A percentile compares a stretch with the other conserved stretches of the same genome.
phyloP scores from a whole-genome alignment of 805 yeast genomes.

The Candida manassasensis region DNA sequence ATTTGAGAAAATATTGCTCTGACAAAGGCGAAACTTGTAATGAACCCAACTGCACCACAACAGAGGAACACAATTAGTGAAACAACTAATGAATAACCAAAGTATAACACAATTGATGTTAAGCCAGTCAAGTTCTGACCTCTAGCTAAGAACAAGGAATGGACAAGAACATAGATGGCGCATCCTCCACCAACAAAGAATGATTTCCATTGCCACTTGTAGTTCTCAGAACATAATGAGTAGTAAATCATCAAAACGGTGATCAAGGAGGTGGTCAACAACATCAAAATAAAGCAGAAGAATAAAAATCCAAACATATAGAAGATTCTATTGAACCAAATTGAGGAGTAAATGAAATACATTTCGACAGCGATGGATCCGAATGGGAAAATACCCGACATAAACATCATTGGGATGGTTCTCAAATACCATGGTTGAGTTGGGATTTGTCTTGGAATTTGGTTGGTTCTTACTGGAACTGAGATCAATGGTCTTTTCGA shows the following conservation, averaged over 20 bases:
- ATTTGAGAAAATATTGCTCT: constrained; percentile 77
- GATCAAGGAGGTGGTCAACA: constrained; percentile 74
- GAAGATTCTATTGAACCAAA: constrained; percentile 91
- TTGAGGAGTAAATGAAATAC: constrained; percentile 83
- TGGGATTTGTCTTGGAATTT: constrained; percentile 95
- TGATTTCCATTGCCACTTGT: constrained; percentile 97
- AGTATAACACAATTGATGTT: constrained; percentile 70
- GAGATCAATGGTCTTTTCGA: constrained; percentile 53
- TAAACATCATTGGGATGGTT: constrained; percentile 58
- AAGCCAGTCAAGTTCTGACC: constrained; percentile 64
- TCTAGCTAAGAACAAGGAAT: constrained; percentile 70
- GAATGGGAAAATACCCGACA: constrained; percentile 91
- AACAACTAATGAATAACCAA: constrained; percentile 76
- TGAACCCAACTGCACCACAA: constrained; percentile 85
- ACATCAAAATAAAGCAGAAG: constrained; percentile 80
- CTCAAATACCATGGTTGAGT: constrained; percentile 79
- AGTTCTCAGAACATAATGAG: constrained; percentile 83
- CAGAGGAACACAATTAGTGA: constrained; percentile 69
- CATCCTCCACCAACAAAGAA: constrained; percentile 86
- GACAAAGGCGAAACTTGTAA: constrained; percentile 68
- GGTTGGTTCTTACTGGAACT: constrained; percentile 87
- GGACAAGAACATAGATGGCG: constrained; percentile 76
- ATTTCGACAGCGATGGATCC: constrained; percentile 93
- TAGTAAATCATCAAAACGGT: constrained; percentile 78
- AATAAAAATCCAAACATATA: constrained; percentile 97